These are phyloP conservation scores for Boehmeria nivea DNA, from an alignment of 306 rosid genomes.

Conservation along the genomic window DNA sequence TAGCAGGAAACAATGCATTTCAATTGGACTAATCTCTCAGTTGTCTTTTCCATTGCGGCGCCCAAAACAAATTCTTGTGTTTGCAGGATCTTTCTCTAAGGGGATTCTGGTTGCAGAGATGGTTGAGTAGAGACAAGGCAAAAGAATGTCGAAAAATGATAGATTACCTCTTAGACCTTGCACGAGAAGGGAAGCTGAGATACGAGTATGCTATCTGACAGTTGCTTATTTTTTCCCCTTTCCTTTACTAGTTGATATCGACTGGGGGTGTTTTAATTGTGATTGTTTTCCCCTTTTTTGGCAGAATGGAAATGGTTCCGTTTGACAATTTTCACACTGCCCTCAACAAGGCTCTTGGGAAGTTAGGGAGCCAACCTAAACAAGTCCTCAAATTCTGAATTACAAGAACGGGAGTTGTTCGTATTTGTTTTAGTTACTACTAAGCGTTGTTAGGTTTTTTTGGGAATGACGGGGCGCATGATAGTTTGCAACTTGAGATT, in stretches of 20 bases:
- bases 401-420: constrained; percentile 3
- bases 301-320: constrained; percentile 83
- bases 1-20: no score
- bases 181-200: constrained; percentile 63
- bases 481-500: no score
- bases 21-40: no score
- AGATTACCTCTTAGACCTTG: constrained; percentile 69
- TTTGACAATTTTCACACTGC: constrained; percentile 59
- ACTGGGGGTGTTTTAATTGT: not conserved
- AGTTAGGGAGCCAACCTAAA: constrained; percentile 89
- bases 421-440: no score
- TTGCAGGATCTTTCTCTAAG: constrained; percentile 79
- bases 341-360: constrained; percentile 78
- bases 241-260: not conserved
- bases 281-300: not conserved
- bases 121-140: constrained; percentile 62
- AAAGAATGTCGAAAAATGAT: constrained; percentile 64
- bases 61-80: no score
- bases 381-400: constrained; percentile 74
- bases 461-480: no score
- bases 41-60: not conserved
- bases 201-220: constrained; percentile 52
- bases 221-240: not conserved
- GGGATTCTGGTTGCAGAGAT: constrained; percentile 93
- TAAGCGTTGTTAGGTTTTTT: no score